Evolutionary conservation across 257 asterid genomes (phyloP).

Genomic region (Nicotiana undulata): DNA sequence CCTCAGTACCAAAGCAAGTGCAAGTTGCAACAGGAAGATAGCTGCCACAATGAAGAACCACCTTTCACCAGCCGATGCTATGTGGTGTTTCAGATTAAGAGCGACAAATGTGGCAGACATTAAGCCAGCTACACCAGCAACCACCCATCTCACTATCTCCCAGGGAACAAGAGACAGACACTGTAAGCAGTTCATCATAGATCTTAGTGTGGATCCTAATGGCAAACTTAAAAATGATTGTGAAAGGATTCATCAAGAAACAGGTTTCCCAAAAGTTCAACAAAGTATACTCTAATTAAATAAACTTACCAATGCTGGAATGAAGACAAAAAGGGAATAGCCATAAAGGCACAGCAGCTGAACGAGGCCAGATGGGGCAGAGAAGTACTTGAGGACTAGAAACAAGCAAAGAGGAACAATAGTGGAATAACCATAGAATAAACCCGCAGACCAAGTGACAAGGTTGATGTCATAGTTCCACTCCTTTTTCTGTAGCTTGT

Average conservation of each 20-base stretch:
- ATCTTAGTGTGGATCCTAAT: neutral
- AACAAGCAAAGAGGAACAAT: slow-evolving; percentile 76
- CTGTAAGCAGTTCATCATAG: slow-evolving; percentile 36
- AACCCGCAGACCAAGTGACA: slow-evolving; percentile 94
- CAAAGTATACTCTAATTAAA: neutral
- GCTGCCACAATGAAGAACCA: slow-evolving; percentile 87
- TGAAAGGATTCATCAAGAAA: neutral
- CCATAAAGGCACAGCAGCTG: slow-evolving; percentile 95
- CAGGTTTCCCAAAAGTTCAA: neutral
- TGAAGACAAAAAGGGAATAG: slow-evolving; percentile 87
- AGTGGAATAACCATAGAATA: slow-evolving; percentile 87
- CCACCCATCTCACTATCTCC: slow-evolving; percentile 84
- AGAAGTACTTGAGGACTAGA: slow-evolving; percentile 86
- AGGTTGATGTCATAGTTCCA: slow-evolving; percentile 84
- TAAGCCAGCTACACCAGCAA: slow-evolving; percentile 88
- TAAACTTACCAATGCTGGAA: slow-evolving; percentile 89
- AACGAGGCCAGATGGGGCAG: slow-evolving; percentile 83
- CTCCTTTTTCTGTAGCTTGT: slow-evolving; percentile 74
- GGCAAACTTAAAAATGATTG: neutral
- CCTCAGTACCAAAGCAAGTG: slow-evolving; percentile 80
- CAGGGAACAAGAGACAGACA: slow-evolving; percentile 80
- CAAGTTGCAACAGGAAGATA: slow-evolving; percentile 90
- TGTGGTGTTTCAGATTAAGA: slow-evolving; percentile 80
- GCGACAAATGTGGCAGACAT: slow-evolving; percentile 94
- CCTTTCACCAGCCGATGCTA: slow-evolving; percentile 90